Evolutionary conservation across 371 early-diverging fungal species (phyloP).

Genomic region (Rhizopus arrhizus): DNA sequence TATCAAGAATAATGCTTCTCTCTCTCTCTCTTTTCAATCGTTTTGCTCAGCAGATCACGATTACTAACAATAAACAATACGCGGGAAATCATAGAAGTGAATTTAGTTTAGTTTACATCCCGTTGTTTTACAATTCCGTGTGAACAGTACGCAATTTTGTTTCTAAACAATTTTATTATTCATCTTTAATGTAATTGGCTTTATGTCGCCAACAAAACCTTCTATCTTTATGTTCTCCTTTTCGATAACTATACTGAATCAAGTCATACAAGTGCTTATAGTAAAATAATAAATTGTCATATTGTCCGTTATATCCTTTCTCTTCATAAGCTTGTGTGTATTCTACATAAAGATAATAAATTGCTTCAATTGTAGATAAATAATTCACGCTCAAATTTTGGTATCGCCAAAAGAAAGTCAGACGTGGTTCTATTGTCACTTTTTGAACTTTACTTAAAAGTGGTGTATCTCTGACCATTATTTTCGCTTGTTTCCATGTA

Average conservation of each 20-base stretch:
- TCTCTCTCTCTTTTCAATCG: too few species aligned
- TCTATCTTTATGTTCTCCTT: slow-evolving; percentile 22
- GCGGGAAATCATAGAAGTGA: too few species aligned
- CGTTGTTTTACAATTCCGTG: background rate
- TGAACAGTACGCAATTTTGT: too few species aligned
- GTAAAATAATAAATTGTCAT: slow-evolving; percentile 86
- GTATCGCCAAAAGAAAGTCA: slow-evolving; percentile 90
- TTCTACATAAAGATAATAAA: slow-evolving; percentile 88
- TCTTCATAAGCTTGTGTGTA: slow-evolving; percentile 47
- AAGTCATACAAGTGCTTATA: slow-evolving; percentile 84
- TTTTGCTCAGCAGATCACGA: too few species aligned
- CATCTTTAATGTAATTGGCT: slow-evolving; percentile 22
- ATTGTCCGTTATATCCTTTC: slow-evolving; percentile 68
- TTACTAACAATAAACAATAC: too few species aligned
- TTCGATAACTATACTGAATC: slow-evolving; percentile 76
- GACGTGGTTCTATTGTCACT: slow-evolving; percentile 65
- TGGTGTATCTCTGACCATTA: slow-evolving; percentile 64
- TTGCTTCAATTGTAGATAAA: slow-evolving; percentile 93
- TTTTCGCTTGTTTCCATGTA: slow-evolving; percentile 88
- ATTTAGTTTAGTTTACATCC: background rate
- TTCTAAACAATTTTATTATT: too few species aligned
- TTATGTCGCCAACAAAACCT: slow-evolving; percentile 26
- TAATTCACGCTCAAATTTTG: slow-evolving; percentile 74
- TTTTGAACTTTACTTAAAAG: slow-evolving; percentile 52
- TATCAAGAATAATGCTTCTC: too few species aligned